Evolutionary conservation across 441 rosid genomes (phyloP), one percentile per base, ranked within the genome.

Genomic region (Theobroma grandiflorum): DNA sequence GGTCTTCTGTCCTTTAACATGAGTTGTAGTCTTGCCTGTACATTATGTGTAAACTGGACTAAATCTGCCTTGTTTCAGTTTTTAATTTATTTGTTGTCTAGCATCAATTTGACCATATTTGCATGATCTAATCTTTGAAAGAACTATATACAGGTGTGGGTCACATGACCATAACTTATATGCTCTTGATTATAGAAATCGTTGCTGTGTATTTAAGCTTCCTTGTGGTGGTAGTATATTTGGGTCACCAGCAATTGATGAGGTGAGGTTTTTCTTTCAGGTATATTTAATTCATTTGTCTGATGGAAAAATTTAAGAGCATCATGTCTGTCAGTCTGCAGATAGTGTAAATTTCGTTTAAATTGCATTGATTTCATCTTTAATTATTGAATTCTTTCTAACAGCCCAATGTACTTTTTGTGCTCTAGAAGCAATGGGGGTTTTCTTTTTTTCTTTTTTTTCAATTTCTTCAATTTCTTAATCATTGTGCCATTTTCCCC

Each of bases 211-310:
- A 69, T 93, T 88, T 85, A 90, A 75, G 84, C 89, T 94, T 85
- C 80, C 88, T 40, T 94, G 98, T 81, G 97, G 95, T 61, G 99
- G 99, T 62, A 97, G 99, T 77, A 87, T 97, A 83, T 97, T 88
- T 83, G 95, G 99, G 33, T 94, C 97, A 8, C 99, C 99, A 77
- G 87, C 91, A 83, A 86, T 97, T 86, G 96, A 94, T 69, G 92
- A 95, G 98, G 98, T 95, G 80, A 78, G 82, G 62, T 55, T 82
- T 87, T 78, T 40, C 49, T 38, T 74, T 80, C 31, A 75, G 18
- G 67, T 69, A 55, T 79, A 47, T 43, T n/a, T n/a, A 15, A n/a
- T 50, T 69, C 10, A 47, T 68, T 77, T 62, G 37, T 67, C 58
- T 33, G 40, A 31, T 47, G 53, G 45, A 73, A 63, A 43, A 50